Evolutionary conservation across 2,329 filamentous ascomycete species (phyloP), one percentile per base, ranked within the genome.

Genomic region (Ophiostoma pallidulum): DNA sequence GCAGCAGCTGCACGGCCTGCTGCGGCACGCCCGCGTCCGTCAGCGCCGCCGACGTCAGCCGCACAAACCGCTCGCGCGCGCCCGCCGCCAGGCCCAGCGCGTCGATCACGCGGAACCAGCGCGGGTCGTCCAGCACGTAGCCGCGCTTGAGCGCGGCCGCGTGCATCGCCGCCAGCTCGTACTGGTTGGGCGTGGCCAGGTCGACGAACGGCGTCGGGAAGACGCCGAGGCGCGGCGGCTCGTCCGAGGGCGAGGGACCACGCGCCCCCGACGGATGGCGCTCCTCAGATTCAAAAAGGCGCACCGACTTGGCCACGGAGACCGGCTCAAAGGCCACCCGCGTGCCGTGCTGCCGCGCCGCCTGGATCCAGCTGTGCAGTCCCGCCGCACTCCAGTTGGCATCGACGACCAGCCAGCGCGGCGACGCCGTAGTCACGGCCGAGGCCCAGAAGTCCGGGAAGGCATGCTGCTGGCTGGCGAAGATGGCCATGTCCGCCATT

Each of bases 401-500:
- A 60, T 98, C 92, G 8, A 94, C 73, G 6, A 94, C 81, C 24
- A 92, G 71, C 79, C 86, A 92, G 53, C 77, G 77, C n/a, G 82
- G 86, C 56, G 69, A 72, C 12, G 73, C 68, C 3, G 68, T 64
- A 12, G 67, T 63, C 8, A 88, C 66, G 24, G 77, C 68, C 1
- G 78, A 72, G 42, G 74, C 72, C 81, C 83, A 88, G 54, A 74
- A 67, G 8, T 70, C 62, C 0, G 72, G 64, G 52, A 76, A 74
- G 1, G 71, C 69, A 51, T 74, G 67, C 13, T 44, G 28, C 12
- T 38, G 40, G 29, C 31, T 37, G 9, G 35, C 22, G 20, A 95
- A 77, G 57, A 95, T 91, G 47, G 73, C 77, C 89, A 97, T 96
- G 61, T 97, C 92, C 4, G 91, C 90, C 87, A 96, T 94, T 39